phyloP scores from a whole-genome alignment of 805 yeast genomes.

The Komagataella populi region DNA sequence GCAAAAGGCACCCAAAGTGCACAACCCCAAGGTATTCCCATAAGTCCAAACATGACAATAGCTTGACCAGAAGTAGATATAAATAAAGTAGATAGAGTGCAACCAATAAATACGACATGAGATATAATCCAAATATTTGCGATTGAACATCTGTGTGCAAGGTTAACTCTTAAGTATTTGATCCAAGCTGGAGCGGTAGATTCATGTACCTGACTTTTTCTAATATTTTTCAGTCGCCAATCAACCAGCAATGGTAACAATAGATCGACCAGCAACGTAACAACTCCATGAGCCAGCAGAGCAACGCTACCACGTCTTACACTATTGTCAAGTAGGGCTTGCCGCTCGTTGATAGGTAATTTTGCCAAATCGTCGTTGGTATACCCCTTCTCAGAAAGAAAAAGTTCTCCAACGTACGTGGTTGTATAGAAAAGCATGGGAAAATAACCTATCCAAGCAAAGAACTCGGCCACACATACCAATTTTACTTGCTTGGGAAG shows the following conservation, averaged over 20 bases:
- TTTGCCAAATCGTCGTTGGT: conserved; percentile 18
- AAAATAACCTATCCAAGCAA: conserved; percentile 60
- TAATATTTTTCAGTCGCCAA: neutral
- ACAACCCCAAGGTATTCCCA: conserved; percentile 54
- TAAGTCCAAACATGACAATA: conserved; percentile 31
- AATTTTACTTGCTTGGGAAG: conserved; percentile 36
- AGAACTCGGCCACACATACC: conserved; percentile 43
- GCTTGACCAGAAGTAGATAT: conserved; percentile 27
- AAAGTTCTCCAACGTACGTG: conserved; percentile 50
- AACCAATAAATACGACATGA: conserved; percentile 33
- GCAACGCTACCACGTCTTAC: conserved; percentile 41
- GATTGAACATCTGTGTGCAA: conserved; percentile 14
- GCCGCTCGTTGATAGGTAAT: conserved; percentile 23
- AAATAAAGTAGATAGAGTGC: conserved; percentile 33
- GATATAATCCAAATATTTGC: conserved; percentile 34
- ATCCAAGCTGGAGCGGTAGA: conserved; percentile 2
- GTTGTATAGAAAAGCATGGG: conserved; percentile 54
- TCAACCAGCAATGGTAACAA: conserved; percentile 27
- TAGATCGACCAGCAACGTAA: conserved; percentile 29
- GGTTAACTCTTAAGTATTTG: conserved; percentile 3
- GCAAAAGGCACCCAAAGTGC: conserved; percentile 60
- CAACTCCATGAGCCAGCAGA: conserved; percentile 31
- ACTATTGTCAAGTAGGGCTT: conserved; percentile 25
- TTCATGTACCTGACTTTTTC: conserved; percentile 6
- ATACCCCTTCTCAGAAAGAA: conserved; percentile 25